These are phyloP conservation scores for Neurospora sp. DNA, from an alignment of 495 filamentous ascomycete genomes.

Conservation along the genomic window DNA sequence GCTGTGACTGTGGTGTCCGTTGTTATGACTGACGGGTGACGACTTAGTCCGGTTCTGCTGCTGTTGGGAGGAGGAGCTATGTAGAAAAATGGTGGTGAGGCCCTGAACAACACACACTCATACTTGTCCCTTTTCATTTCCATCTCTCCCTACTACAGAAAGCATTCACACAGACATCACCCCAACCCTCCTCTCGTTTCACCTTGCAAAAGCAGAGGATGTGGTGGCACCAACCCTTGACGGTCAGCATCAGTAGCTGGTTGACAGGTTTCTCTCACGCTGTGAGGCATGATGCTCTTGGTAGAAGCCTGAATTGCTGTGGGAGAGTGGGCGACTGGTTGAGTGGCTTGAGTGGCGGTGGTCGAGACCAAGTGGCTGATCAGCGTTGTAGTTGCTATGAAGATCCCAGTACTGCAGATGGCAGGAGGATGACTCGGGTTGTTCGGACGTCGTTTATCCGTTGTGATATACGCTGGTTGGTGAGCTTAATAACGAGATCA, in stretches of 20 bases:
- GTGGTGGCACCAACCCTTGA: slow-evolving; percentile 10
- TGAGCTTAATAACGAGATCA: background rate
- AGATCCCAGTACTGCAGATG: background rate
- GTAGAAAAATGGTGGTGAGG: background rate
- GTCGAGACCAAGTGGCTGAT: background rate
- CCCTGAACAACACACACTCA: background rate
- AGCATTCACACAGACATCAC: background rate
- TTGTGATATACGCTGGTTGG: background rate
- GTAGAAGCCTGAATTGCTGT: background rate
- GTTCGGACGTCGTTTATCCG: background rate
- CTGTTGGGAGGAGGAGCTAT: background rate
- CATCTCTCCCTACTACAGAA: background rate
- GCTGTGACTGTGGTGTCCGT: background rate
- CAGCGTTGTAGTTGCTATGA: background rate
- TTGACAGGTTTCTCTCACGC: slow-evolving; percentile 2
- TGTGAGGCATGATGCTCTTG: slow-evolving; percentile 12
- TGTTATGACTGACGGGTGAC: background rate
- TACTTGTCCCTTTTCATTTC: background rate
- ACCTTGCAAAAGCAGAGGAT: background rate
- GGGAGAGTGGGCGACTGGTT: background rate
- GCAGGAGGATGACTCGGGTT: background rate
- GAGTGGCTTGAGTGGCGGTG: background rate
- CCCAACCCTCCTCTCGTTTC: background rate
- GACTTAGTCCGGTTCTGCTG: background rate
- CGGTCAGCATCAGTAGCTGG: background rate